A percentile compares a stretch with the other conserved stretches of the same genome.
Evolutionary conservation across 1,284 basidiomycete genomes (phyloP).

Genomic region (Thecaphora thlaspeos): DNA sequence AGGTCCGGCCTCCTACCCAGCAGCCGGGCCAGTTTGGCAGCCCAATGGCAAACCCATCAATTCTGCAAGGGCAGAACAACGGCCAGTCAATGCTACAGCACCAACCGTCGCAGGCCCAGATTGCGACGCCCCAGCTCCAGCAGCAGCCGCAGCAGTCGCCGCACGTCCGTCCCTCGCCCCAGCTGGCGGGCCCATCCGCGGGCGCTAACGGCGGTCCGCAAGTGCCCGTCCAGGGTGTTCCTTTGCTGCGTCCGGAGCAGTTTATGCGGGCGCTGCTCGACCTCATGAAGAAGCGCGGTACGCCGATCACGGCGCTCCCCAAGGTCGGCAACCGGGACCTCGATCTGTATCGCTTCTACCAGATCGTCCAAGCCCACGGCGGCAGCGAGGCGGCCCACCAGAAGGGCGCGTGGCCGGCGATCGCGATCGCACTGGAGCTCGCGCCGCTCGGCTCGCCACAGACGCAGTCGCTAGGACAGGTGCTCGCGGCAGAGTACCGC

Average conservation of each 20-base stretch:
- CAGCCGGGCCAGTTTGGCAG: conserved; percentile 29
- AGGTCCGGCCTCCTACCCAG: conserved; percentile 24
- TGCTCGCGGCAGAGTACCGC: conserved; percentile 42
- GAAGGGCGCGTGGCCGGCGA: conserved; percentile 45
- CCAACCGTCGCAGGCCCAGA: neutral
- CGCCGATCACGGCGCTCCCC: conserved; percentile 38
- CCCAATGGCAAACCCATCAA: conserved; percentile 26
- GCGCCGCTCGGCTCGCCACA: conserved; percentile 41
- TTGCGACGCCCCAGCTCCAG: conserved; percentile 9
- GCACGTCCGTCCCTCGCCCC: conserved; percentile 27
- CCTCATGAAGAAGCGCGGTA: conserved; percentile 47
- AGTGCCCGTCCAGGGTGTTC: conserved; percentile 21
- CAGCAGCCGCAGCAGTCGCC: conserved; percentile 25
- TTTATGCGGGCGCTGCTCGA: conserved; percentile 51
- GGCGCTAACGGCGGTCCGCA: conserved; percentile 7
- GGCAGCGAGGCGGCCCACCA: conserved; percentile 48
- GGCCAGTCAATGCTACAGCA: no score
- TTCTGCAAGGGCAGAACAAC: conserved; percentile 12
- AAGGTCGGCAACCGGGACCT: conserved; percentile 42
- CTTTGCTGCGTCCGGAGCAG: conserved; percentile 42
- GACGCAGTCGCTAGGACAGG: conserved; percentile 28
- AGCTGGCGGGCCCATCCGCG: conserved; percentile 12
- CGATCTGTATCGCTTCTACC: conserved; percentile 50
- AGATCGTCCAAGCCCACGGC: conserved; percentile 47
- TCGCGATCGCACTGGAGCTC: conserved; percentile 46